Evolutionary conservation across 371 early-diverging fungal species (phyloP), one percentile per base, ranked within the genome.

Genomic region (Vairimorpha apis): DNA sequence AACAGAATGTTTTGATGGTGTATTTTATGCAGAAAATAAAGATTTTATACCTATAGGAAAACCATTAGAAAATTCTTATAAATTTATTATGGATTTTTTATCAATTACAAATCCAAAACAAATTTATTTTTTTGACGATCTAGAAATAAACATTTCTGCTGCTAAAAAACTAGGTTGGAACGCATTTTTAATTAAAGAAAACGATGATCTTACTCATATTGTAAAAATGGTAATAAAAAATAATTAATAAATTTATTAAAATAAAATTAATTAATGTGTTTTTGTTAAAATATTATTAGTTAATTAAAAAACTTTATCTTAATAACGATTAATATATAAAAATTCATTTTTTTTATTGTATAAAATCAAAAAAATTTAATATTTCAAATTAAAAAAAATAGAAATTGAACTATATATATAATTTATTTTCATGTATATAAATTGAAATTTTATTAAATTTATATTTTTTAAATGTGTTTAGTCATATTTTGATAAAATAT

Each of bases 81-180:
- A 70, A 13, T 78, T 78, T 66, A 70, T 78, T 5, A 58, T 62
- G 41, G 38, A 63, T 2, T 45, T 55, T 32, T 45, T 78, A 14
- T 41, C 49, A 21, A 68, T 74, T 51, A 38, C 51, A n/a, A 25
- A 25, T 21, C 37, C 29, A 43, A 43, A 55, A 33, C 69, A 71
- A 35, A 56, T 78, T 23, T 59, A 58, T 35, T 78, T 78, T 37
- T 75, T 78, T 49, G 78, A 78, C 37, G 78, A 78, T 55, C 33
- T 62, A 0, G 14, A 51, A 1, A 70, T 16, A 2, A 78, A 78
- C 51, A 66, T 78, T 21, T 7, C 37, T 5, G 44, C 13, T 18
- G 78, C 74, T 8, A 56, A 14, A 12, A 45, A 33, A 33, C 12
- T 41, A 3, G 78, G 78, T 29, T 78, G 78, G 78, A 72, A 37